Evolutionary conservation across 306 rosid genomes (phyloP).

Genomic region (Cicer yamashitae): DNA sequence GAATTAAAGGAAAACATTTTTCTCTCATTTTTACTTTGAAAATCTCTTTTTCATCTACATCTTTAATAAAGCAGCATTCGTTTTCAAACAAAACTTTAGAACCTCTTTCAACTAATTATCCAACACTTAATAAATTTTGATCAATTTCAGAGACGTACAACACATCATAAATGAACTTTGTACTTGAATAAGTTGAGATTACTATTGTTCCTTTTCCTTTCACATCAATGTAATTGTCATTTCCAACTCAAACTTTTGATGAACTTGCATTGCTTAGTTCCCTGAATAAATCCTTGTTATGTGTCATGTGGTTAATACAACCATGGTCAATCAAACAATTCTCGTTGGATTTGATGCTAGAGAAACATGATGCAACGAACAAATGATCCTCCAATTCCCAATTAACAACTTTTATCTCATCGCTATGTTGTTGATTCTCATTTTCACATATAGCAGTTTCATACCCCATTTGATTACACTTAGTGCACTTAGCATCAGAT

Average conservation of each 20-base stretch:
- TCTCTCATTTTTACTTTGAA: background rate
- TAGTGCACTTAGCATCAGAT: too few relatives aligned
- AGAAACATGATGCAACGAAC: too few relatives aligned
- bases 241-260: too few relatives aligned
- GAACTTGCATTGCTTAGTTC: too few relatives aligned
- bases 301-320: too few relatives aligned
- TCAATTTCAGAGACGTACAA: background rate
- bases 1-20: background rate
- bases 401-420: background rate
- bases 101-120: background rate
- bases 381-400: background rate
- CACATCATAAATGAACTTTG: background rate
- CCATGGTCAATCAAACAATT: too few relatives aligned
- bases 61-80: background rate
- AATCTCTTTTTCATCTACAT: background rate
- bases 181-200: background rate
- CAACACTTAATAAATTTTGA: background rate
- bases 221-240: too few relatives aligned
- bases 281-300: too few relatives aligned
- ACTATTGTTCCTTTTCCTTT: background rate
- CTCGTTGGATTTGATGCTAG: too few relatives aligned
- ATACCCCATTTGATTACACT: too few relatives aligned
- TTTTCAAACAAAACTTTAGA: background rate
- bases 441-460: too few relatives aligned
- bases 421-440: background rate